These are phyloP conservation scores for Wickerhamomyces pijperi DNA, from an alignment of 805 yeast genomes.

Conservation along the genomic window DNA sequence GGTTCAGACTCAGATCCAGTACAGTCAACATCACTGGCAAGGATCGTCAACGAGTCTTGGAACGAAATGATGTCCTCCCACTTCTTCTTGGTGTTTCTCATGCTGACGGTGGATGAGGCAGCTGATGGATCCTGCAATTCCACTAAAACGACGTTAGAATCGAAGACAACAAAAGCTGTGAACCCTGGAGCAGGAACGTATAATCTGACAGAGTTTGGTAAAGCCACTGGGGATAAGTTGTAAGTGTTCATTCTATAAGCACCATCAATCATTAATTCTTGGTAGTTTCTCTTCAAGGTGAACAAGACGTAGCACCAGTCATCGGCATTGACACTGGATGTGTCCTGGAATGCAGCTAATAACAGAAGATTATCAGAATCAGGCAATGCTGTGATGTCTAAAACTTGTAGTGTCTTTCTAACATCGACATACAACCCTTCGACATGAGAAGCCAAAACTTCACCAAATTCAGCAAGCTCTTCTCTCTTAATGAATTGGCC, in stretches of 20 bases:
- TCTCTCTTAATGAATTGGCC: slow-evolving; percentile 23
- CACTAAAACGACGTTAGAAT: slow-evolving; percentile 51
- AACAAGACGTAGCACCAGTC: slow-evolving; percentile 35
- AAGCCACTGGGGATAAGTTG: slow-evolving; percentile 9
- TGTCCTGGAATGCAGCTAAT: slow-evolving; percentile 26
- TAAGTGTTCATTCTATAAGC: slow-evolving; percentile 51
- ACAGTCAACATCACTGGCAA: slow-evolving; percentile 42
- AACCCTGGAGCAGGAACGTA: slow-evolving; percentile 45
- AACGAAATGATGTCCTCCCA: slow-evolving; percentile 79
- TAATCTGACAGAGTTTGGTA: slow-evolving; percentile 24
- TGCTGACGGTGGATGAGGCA: too few relatives aligned
- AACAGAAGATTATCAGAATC: too few relatives aligned
- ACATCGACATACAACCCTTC: slow-evolving; percentile 42
- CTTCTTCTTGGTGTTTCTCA: slow-evolving; percentile 22
- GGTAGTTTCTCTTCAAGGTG: slow-evolving; percentile 38
- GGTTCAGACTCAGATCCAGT: too few relatives aligned
- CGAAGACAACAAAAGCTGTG: slow-evolving; percentile 51
- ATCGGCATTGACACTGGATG: slow-evolving; percentile 7
- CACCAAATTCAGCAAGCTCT: slow-evolving; percentile 18
- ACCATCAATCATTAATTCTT: slow-evolving; percentile 46
- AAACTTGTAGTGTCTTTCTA: slow-evolving; percentile 35
- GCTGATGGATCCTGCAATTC: slow-evolving; percentile 31
- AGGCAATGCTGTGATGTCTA: too few relatives aligned
- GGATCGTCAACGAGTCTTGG: slow-evolving; percentile 36
- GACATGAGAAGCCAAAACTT: slow-evolving; percentile 28